Evolutionary conservation across 1,284 basidiomycete genomes (phyloP).

Genomic region (Leccinum insigne): DNA sequence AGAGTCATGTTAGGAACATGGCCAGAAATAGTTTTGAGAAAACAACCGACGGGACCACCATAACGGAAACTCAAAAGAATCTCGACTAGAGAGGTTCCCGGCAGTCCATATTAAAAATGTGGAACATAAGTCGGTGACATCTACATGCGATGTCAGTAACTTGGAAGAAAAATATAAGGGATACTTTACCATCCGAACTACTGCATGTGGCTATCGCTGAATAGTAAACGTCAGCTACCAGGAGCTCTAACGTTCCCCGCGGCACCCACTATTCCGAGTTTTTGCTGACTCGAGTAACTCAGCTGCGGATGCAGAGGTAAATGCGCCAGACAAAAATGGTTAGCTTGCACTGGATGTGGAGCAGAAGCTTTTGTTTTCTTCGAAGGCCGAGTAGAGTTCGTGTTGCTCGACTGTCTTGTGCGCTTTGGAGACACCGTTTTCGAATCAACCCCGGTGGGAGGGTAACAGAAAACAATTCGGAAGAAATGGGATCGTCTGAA

Average conservation of each 20-base stretch:
- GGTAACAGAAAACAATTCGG: constrained; percentile 34
- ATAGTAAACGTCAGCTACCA: constrained; percentile 4
- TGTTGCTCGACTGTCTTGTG: constrained; percentile 12
- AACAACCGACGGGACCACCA: constrained; percentile 24
- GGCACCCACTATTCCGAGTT: constrained; percentile 25
- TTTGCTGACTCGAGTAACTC: constrained; percentile 23
- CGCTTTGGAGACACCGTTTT: constrained; percentile 17
- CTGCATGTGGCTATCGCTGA: constrained; percentile 24
- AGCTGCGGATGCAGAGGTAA: constrained; percentile 10
- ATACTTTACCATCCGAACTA: constrained; percentile 22
- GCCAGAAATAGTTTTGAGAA: background rate
- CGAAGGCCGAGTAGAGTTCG: constrained; percentile 5
- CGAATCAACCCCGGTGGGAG: constrained; percentile 5
- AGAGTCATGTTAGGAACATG: constrained; percentile 3
- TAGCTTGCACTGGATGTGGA: background rate
- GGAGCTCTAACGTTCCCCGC: background rate
- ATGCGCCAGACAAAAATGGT: background rate
- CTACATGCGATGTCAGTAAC: constrained; percentile 16
- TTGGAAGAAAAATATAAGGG: background rate
- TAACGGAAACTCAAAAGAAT: constrained; percentile 15
- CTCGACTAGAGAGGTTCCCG: background rate
- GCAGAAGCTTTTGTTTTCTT: constrained; percentile 16
- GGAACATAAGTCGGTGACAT: constrained; percentile 20
- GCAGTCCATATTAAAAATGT: constrained; percentile 25
- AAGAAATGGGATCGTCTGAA: constrained; percentile 27